Evolutionary conservation across 495 filamentous ascomycete genomes (phyloP).

Genomic region (Chaetomium tenue): DNA sequence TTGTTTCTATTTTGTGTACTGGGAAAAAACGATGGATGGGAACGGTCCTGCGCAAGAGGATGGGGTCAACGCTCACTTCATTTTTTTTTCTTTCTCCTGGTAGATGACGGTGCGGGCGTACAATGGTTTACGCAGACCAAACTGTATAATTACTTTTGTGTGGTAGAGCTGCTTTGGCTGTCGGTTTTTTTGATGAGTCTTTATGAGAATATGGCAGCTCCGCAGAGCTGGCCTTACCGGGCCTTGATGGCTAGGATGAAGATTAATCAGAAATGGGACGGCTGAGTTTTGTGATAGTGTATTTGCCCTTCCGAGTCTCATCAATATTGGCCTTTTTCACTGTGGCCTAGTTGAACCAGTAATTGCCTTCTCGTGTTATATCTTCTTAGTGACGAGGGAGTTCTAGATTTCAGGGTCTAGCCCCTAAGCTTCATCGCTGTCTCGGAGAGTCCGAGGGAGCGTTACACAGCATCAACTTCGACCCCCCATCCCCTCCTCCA

Average conservation of each 20-base stretch:
- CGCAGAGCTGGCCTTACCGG: not conserved
- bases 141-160: conserved; percentile 17
- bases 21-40: conserved; percentile 1
- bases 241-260: not conserved
- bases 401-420: no score
- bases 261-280: not conserved
- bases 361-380: no score
- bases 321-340: not conserved
- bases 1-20: not conserved
- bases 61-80: not conserved
- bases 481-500: not conserved
- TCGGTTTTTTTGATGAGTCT: not conserved
- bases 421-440: no score
- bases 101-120: conserved; percentile 17
- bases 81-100: conserved; percentile 4
- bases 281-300: not conserved
- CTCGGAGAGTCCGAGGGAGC: not conserved
- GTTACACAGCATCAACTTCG: conserved; percentile 5
- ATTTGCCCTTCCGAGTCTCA: not conserved
- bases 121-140: conserved; percentile 6
- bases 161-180: conserved; percentile 5
- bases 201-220: conserved; percentile 6
- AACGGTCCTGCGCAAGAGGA: not conserved
- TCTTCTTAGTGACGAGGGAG: no score
- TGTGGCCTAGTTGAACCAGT: no score